Evolutionary conservation across 768 basidiomycete species (phyloP).

Genomic region (Mycena galopus): DNA sequence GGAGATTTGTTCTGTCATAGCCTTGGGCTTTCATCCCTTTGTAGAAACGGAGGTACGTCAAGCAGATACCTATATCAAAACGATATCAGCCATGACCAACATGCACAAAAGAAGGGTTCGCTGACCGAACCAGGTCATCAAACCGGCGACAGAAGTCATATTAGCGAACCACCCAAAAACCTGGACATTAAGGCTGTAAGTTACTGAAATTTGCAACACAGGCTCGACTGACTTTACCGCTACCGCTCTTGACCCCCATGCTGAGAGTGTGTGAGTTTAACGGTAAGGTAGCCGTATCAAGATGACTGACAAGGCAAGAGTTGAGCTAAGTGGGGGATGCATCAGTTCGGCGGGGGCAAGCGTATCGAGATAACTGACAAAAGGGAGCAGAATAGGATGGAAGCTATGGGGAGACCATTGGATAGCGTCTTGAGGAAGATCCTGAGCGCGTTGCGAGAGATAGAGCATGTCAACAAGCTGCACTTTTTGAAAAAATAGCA

Average conservation of each 20-base stretch:
- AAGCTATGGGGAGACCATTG: slow-evolving; percentile 81
- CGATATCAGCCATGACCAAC: background rate
- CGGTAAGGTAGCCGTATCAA: too few relatives aligned
- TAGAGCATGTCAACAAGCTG: too few relatives aligned
- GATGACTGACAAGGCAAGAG: too few relatives aligned
- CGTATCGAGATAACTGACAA: slow-evolving; percentile 51
- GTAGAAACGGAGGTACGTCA: slow-evolving; percentile 89
- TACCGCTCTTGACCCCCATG: slow-evolving; percentile 79
- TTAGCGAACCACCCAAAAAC: slow-evolving; percentile 89
- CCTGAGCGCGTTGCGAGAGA: slow-evolving; percentile 87
- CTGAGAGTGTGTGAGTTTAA: too few relatives aligned
- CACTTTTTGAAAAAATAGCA: too few relatives aligned
- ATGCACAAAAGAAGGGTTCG: background rate
- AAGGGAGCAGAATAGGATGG: slow-evolving; percentile 74
- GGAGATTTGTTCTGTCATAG: slow-evolving; percentile 76
- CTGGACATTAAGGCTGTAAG: slow-evolving; percentile 49
- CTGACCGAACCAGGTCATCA: slow-evolving; percentile 80
- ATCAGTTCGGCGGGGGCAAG: background rate
- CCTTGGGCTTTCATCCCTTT: slow-evolving; percentile 87
- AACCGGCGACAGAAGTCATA: slow-evolving; percentile 76
- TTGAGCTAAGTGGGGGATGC: slow-evolving; percentile 41
- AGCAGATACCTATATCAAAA: slow-evolving; percentile 57
- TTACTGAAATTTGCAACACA: background rate
- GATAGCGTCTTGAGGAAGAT: slow-evolving; percentile 79
- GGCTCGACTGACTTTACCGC: slow-evolving; percentile 68